Evolutionary conservation across 768 basidiomycete species (phyloP), one percentile per base, ranked within the genome.

Genomic region (Suillus subaureus): DNA sequence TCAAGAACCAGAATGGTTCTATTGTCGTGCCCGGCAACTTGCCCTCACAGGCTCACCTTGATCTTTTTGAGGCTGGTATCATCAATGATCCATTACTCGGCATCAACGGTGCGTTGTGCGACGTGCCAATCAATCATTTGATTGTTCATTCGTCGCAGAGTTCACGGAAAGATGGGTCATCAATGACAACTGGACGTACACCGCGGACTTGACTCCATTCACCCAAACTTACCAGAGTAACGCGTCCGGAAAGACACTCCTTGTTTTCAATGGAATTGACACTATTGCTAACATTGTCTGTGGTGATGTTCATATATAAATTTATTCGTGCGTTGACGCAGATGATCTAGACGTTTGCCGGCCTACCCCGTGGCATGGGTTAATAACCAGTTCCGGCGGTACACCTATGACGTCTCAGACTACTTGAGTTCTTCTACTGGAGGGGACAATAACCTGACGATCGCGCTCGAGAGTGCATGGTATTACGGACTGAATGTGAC

Each of bases 171-270:
- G 87, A 66, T 87, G 85, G 86, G 76, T 87, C 56, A 79, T 80
- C 37, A 75, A 82, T 61, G 85, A 87, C 63, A 84, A 84, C 64
- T 88, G 87, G 86, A 86, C 84, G 0, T 87, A 86, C 67, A 86
- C 84, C 0, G 84, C 85, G 4, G 84, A 85, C 69, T 64, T 87
- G 42, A 70, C 81, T 1, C 83, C 86, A 8, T 79, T 85, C 64
- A 69, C 77, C 28, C 61, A 73, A 54, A 71, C 68, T 7, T 60
- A 76, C 26, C 61, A 71, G 21, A 52, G 72, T 1, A 61, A 45
- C 28, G 42, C 68, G 39, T 68, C 70, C 9, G 70, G 79, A 31
- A 76, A 72, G 62, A 79, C 80, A 0, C 70, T 87, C 11, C 75
- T 87, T 13, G 79, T 87, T 7, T 86, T 86, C 69, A 83, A 87